Percentiles rank a stretch among this genome's conserved stretches.
These are phyloP conservation scores for Graphilbum ipis-grandicollis DNA, from an alignment of 2,329 filamentous ascomycete species.

Conservation along the genomic window DNA sequence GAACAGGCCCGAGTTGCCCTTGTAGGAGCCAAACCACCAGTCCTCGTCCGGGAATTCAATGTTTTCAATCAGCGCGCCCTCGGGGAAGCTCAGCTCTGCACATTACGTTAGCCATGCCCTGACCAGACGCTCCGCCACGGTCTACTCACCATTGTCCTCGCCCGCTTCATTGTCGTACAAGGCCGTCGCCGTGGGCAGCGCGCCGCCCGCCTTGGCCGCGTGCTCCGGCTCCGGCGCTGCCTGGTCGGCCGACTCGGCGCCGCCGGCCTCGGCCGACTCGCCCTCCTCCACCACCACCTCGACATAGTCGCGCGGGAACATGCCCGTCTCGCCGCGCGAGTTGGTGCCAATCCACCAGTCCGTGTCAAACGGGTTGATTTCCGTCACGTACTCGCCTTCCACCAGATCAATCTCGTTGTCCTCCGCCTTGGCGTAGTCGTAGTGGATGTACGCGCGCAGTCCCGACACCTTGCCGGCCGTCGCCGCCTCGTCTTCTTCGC, in stretches of 20 bases:
- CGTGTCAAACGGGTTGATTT: constrained; percentile 94
- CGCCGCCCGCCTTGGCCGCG: constrained; percentile 14
- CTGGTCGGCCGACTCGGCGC: constrained; percentile 17
- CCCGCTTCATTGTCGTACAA: constrained; percentile 94
- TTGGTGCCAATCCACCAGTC: constrained; percentile 99
- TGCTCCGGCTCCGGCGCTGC: constrained; percentile 14
- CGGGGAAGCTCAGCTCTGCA: constrained; percentile 62
- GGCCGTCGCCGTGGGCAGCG: constrained; percentile 58
- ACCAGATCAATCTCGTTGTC: constrained; percentile 87
- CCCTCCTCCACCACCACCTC: constrained; percentile 55
- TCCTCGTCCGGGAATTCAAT: constrained; percentile 96
- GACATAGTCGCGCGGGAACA: constrained; percentile 97
- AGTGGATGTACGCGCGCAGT: constrained; percentile 64
- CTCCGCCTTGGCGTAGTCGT: constrained; percentile 95
- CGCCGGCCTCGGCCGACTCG: constrained; percentile 15
- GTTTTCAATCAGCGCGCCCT: constrained; percentile 65
- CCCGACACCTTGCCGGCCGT: constrained; percentile 19
- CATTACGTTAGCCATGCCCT: constrained; percentile 18
- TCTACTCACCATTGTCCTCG: constrained; percentile 71
- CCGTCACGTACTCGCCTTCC: constrained; percentile 74
- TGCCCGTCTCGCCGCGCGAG: constrained; percentile 60
- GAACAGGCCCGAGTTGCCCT: constrained; percentile 71
- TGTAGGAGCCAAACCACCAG: constrained; percentile 90
- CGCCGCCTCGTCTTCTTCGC: constrained; percentile 17
- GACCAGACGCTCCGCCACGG: too few species aligned